Conservation (phyloP, 2,329 filamentous ascomycete genomes). For the Fusarium sp. region DNA sequence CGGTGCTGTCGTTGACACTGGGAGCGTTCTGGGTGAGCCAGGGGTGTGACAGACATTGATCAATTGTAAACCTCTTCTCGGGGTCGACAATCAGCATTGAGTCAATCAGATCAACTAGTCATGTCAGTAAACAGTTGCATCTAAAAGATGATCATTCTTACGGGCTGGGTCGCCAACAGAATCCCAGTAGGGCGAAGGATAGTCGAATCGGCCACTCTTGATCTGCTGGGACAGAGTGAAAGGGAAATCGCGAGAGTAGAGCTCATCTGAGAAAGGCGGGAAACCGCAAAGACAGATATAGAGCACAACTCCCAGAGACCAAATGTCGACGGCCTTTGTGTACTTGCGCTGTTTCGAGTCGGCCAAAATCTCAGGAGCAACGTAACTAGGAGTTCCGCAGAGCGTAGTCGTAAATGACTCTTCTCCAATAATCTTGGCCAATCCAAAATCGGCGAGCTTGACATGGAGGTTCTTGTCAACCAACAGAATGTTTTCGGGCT, state of each 20-base stretch:
- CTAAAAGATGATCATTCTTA: conserved; percentile 48
- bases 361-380: conserved; percentile 93
- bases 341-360: conserved; percentile 86
- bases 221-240: conserved; percentile 93
- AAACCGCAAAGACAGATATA: conserved; percentile 98
- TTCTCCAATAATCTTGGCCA: conserved; percentile 98
- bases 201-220: conserved; percentile 88
- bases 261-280: conserved; percentile 95
- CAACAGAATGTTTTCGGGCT: conserved; percentile 94
- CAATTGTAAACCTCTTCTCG: conserved; percentile 84
- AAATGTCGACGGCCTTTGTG: conserved; percentile 93
- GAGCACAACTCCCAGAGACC: conserved; percentile 96
- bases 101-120: conserved; percentile 85
- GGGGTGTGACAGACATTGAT: conserved; percentile 90
- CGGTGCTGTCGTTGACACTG: conserved; percentile 84
- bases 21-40: conserved; percentile 78
- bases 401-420: conserved; percentile 97
- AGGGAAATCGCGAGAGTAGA: conserved; percentile 83
- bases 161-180: conserved; percentile 73
- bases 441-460: conserved; percentile 95
- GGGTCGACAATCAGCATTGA: conserved; percentile 92
- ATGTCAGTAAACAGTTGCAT: conserved; percentile 1
- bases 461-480: conserved; percentile 86
- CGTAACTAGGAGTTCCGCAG: conserved; percentile 96
- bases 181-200: conserved; percentile 92